Base-by-base conservation (phyloP, 352 stramenopile species). In the Phytopythium aichiense region DNA sequence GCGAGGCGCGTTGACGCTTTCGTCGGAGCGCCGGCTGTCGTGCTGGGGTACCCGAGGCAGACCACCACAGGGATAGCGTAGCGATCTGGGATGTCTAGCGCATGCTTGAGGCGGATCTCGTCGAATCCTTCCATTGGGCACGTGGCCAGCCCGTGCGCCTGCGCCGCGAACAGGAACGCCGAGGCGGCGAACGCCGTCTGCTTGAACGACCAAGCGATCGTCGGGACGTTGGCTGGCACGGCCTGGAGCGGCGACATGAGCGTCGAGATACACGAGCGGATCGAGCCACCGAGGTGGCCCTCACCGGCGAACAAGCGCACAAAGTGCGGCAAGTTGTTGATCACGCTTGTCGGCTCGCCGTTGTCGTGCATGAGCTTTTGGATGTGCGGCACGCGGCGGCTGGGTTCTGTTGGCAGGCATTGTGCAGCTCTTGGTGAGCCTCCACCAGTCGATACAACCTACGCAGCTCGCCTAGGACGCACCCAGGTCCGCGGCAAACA, bases 71-170 rank as follows among this genome's bases (percentile, higher is more conserved):
- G 84, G 22, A 95, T 76, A 9, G 68, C 68, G 68, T 93, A 93
- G 23, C 85, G 84, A 48, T 93, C 82, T 0, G 84, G 85, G 35
- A 96, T 89, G 49, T 94, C 76, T 1, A 96, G 72, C 22, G 72
- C 72, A 52, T 79, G 77, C 38, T 74, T 76, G 35, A 94, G 60
- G 4, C 84, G 78, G 22, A 70, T 68, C 61, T 91, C 73, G 25
- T 94, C 87, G 56, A 89, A 91, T 2, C 84, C 87, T 71, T 94
- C 87, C 81, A 93, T 95, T 15, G 79, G 72, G 46, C 82, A 91
- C 31, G 83, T 92, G 56, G 70, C 74, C 3, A 96, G 64, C 0
- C 80, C 84, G 33, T 92, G 79, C 7, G 80, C 71, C 52, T 92
- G 72, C 8, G 85, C 84, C 0, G 87, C 87, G 22, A 87, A 78